These are phyloP conservation scores for Fusarium succisae DNA, from an alignment of 2,329 filamentous ascomycete species.

Conservation along the genomic window DNA sequence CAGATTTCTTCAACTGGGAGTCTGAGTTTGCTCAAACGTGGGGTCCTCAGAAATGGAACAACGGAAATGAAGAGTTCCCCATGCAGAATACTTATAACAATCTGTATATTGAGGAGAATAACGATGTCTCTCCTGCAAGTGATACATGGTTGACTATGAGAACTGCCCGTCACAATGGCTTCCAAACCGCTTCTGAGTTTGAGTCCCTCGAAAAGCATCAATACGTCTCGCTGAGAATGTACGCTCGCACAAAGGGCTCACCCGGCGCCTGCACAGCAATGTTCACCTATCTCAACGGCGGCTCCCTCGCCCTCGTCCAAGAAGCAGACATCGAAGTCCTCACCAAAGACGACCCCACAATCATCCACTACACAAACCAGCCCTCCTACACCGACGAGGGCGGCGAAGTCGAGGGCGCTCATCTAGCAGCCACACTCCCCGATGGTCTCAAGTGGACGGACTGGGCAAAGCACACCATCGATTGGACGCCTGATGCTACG, in stretches of 20 bases:
- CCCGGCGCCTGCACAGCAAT: slow-evolving; percentile 60
- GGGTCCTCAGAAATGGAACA: slow-evolving; percentile 52
- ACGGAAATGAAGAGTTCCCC: slow-evolving; percentile 45
- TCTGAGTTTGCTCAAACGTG: slow-evolving; percentile 48
- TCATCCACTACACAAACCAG: slow-evolving; percentile 68
- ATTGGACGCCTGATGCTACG: slow-evolving; percentile 64
- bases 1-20: slow-evolving; percentile 47
- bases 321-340: slow-evolving; percentile 63
- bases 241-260: slow-evolving; percentile 56
- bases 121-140: slow-evolving; percentile 40
- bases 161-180: slow-evolving; percentile 52
- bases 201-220: slow-evolving; percentile 47
- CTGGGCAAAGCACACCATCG: slow-evolving; percentile 66
- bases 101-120: slow-evolving; percentile 56
- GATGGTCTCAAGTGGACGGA: slow-evolving; percentile 56
- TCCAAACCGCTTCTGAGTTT: slow-evolving; percentile 59
- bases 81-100: slow-evolving; percentile 53
- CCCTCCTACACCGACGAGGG: slow-evolving; percentile 58
- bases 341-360: slow-evolving; percentile 53
- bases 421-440: slow-evolving; percentile 55
- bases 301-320: slow-evolving; percentile 51
- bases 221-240: slow-evolving; percentile 54
- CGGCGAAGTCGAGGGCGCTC: slow-evolving; percentile 56
- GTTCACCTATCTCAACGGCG: slow-evolving; percentile 58
- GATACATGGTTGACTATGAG: slow-evolving; percentile 59